phyloP scores from a whole-genome alignment of 768 basidiomycete species.

The Phanerodontia chrysosporium region DNA sequence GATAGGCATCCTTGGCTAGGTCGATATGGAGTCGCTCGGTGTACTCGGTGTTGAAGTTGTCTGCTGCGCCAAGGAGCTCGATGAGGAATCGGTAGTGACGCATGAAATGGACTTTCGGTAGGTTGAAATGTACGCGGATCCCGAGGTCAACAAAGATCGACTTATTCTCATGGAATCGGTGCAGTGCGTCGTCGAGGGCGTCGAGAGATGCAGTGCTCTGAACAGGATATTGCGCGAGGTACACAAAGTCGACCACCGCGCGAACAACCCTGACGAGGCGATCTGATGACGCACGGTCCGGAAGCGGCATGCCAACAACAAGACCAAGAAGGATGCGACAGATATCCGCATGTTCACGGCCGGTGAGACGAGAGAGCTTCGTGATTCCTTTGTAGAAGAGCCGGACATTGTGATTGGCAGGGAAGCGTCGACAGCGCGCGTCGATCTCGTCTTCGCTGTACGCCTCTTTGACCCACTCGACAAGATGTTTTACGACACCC shows the following conservation, averaged over 20 bases:
- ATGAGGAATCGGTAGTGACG: slow-evolving; percentile 19
- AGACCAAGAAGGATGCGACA: slow-evolving; percentile 12
- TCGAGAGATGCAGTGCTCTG: slow-evolving; percentile 18
- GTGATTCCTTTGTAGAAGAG: slow-evolving; percentile 34
- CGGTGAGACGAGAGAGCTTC: slow-evolving; percentile 28
- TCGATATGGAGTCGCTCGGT: slow-evolving; percentile 14
- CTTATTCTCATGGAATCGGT: slow-evolving; percentile 21
- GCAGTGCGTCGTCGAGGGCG: slow-evolving; percentile 9
- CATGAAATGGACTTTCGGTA: slow-evolving; percentile 22
- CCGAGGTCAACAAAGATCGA: slow-evolving; percentile 20
- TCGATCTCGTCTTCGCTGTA: slow-evolving; percentile 32
- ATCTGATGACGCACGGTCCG: neutral
- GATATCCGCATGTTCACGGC: slow-evolving; percentile 21
- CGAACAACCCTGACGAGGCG: slow-evolving; percentile 16
- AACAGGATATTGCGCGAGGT: slow-evolving; percentile 19
- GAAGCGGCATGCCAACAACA: slow-evolving; percentile 15
- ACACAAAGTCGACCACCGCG: slow-evolving; percentile 23
- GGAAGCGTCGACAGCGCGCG: slow-evolving; percentile 27
- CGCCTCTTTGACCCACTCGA: slow-evolving; percentile 27
- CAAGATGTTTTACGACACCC: slow-evolving; percentile 30
- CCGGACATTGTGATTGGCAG: slow-evolving; percentile 32
- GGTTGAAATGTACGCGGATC: slow-evolving; percentile 15
- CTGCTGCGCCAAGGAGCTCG: slow-evolving; percentile 17
- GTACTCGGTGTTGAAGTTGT: slow-evolving; percentile 23
- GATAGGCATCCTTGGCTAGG: slow-evolving; percentile 9